Evolutionary conservation across 306 rosid species (phyloP).

Genomic region (cucumber (Cucumis sativus)): DNA sequence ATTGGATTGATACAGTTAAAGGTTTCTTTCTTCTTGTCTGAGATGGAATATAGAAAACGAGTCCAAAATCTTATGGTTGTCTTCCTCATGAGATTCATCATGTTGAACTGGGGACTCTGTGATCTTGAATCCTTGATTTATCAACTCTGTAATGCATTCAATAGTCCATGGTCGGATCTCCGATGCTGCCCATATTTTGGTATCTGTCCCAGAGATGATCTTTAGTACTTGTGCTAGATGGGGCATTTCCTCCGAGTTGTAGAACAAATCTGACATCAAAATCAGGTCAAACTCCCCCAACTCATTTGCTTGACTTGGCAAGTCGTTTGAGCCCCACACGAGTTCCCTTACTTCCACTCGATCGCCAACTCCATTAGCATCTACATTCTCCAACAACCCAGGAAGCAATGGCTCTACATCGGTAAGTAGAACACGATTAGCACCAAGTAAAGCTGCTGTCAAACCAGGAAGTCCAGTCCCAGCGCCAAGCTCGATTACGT

Average conservation of each 20-base stretch:
- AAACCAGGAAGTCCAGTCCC: conserved; percentile 26
- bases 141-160: conserved; percentile 21
- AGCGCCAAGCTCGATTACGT: conserved; percentile 26
- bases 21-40: background rate
- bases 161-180: conserved; percentile 21
- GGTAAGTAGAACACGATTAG: conserved; percentile 19
- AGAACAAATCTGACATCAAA: conserved; percentile 30
- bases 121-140: conserved; percentile 16
- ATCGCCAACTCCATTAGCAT: conserved; percentile 17
- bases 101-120: conserved; percentile 13
- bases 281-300: conserved; percentile 17
- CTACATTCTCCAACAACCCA: conserved; percentile 15
- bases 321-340: conserved; percentile 21
- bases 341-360: conserved; percentile 22
- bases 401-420: conserved; percentile 13
- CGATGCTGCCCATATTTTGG: conserved; percentile 17
- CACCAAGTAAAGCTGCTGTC: conserved; percentile 23
- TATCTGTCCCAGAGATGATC: conserved; percentile 1
- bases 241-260: conserved; percentile 11
- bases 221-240: conserved; percentile 14
- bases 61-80: background rate
- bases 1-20: background rate
- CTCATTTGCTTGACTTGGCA: background rate
- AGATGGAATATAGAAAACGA: conserved; percentile 14
- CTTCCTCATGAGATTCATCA: background rate